phyloP scores from a whole-genome alignment of 1,284 basidiomycete genomes.

The Apiotrichum brassicae region DNA sequence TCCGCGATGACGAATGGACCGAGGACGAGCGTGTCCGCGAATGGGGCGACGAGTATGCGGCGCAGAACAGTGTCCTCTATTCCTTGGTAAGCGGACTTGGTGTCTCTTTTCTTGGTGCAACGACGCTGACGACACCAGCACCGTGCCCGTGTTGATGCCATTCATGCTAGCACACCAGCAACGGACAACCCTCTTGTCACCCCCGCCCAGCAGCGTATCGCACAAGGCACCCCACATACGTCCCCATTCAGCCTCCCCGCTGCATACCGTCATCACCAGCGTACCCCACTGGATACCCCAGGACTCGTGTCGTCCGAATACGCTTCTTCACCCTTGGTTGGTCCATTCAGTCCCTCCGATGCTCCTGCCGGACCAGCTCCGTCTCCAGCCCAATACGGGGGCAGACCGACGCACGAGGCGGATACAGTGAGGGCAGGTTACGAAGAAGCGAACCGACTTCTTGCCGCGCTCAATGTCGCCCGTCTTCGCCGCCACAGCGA shows the following conservation, averaged over 20 bases:
- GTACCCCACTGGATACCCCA: constrained; percentile 6
- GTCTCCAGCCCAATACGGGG: neutral
- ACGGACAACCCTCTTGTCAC: neutral
- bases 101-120: neutral
- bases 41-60: constrained; percentile 19
- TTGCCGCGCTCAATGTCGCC: constrained; percentile 37
- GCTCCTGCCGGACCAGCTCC: neutral
- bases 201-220: neutral
- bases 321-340: constrained; percentile 4
- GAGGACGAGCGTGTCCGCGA: constrained; percentile 18
- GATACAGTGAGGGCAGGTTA: constrained; percentile 28
- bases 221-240: neutral
- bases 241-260: neutral
- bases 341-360: neutral
- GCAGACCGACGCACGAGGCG: neutral
- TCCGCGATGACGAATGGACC: constrained; percentile 15
- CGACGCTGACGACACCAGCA: neutral
- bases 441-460: constrained; percentile 40
- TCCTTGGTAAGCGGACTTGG: constrained; percentile 10
- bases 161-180: no score
- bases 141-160: constrained; percentile 1
- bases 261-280: constrained; percentile 8
- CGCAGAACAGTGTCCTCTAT: constrained; percentile 16
- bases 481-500: constrained; percentile 13
- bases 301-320: constrained; percentile 10